These are phyloP conservation scores for Phytophthora aleatoria DNA, from an alignment of 352 stramenopile genomes.

Conservation along the genomic window DNA sequence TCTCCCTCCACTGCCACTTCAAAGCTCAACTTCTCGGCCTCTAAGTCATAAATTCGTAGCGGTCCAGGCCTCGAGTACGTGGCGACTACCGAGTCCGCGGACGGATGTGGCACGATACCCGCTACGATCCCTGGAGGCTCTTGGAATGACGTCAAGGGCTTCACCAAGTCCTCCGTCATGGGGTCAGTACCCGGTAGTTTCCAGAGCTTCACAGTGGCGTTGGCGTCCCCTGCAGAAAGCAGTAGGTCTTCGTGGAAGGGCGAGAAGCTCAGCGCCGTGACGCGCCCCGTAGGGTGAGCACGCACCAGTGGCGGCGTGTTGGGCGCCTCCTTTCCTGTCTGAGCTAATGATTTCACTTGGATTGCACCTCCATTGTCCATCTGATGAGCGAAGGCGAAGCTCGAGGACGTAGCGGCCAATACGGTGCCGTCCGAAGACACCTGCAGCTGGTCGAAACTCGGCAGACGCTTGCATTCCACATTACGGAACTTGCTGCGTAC, in stretches of 20 bases:
- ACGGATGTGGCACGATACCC: conserved; percentile 59
- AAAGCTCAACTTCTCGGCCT: conserved; percentile 29
- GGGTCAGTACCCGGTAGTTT: conserved; percentile 36
- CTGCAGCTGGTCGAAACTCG: conserved; percentile 72
- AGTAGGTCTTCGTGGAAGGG: conserved; percentile 59
- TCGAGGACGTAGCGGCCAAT: conserved; percentile 43
- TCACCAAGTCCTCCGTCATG: conserved; percentile 40
- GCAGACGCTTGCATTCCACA: conserved; percentile 58
- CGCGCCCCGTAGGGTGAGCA: conserved; percentile 54
- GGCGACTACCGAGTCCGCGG: conserved; percentile 49
- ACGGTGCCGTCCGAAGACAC: conserved; percentile 57
- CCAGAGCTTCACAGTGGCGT: conserved; percentile 61
- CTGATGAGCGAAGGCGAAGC: conserved; percentile 70
- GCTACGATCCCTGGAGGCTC: conserved; percentile 28
- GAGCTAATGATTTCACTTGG: conserved; percentile 56
- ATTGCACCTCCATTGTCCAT: conserved; percentile 66
- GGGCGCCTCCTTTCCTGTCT: conserved; percentile 42
- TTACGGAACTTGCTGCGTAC: conserved; percentile 78
- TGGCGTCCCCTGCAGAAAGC: conserved; percentile 60
- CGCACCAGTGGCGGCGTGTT: conserved; percentile 54
- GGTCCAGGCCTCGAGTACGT: conserved; percentile 45
- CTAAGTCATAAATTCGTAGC: conserved; percentile 56
- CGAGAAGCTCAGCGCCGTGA: conserved; percentile 70
- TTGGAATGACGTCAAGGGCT: conserved; percentile 27
- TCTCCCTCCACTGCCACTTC: conserved; percentile 18